Conservation (phyloP, 148 eudicot genomes). For the Agrostemma githago region DNA sequence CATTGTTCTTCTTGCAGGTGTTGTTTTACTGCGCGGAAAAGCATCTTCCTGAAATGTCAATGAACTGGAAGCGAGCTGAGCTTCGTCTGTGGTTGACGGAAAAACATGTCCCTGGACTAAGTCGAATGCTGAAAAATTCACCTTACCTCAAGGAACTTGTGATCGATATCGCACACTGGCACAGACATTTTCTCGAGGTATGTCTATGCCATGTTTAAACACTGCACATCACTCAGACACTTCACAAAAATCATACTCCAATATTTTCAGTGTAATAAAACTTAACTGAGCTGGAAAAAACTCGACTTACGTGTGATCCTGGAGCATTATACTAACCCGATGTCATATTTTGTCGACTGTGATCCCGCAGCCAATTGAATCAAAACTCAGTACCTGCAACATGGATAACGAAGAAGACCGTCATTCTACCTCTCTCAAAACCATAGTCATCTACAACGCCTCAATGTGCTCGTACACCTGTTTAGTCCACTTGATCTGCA, state of each 20-base stretch:
- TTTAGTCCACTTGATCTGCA: background rate
- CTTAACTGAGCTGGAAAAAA: no score
- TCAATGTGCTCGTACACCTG: background rate
- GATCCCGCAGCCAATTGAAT: slow-evolving; percentile 6
- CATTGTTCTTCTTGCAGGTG: slow-evolving; percentile 9
- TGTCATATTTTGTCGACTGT: background rate
- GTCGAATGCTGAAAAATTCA: background rate
- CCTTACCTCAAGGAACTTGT: slow-evolving; percentile 22
- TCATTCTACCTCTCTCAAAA: slow-evolving; percentile 16
- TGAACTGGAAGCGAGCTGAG: slow-evolving; percentile 17
- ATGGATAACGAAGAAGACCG: slow-evolving; percentile 5
- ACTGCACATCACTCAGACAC: background rate
- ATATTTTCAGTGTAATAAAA: background rate
- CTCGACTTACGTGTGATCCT: no score
- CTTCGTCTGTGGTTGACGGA: slow-evolving; percentile 21
- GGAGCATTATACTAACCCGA: background rate
- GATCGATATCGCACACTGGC: slow-evolving; percentile 1
- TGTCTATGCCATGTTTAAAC: background rate
- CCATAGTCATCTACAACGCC: slow-evolving; percentile 6
- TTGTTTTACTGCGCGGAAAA: slow-evolving; percentile 22
- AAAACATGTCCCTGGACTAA: slow-evolving; percentile 13
- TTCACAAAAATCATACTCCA: background rate
- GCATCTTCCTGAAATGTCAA: background rate
- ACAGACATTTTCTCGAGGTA: background rate
- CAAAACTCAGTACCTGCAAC: background rate